phyloP scores from a whole-genome alignment of 441 rosid species.

The Geranium incanum region DNA sequence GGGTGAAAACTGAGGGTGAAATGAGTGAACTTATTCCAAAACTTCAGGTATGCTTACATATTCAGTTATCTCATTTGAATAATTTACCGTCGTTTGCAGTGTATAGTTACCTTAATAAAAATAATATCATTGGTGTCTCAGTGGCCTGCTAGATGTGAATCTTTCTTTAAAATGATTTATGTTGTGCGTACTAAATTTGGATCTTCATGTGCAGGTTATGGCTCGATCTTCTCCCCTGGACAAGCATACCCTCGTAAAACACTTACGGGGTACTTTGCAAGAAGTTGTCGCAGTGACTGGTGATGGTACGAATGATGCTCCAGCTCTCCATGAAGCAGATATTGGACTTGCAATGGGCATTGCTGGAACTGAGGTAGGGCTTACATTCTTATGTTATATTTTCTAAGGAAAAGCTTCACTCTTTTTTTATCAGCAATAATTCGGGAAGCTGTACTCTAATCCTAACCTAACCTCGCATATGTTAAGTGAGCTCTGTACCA shows the following conservation, averaged over 20 bases:
- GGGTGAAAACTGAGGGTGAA: constrained; percentile 38
- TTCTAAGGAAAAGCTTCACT: background rate
- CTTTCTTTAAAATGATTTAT: no score
- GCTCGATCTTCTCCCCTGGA: constrained; percentile 54
- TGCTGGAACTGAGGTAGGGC: constrained; percentile 46
- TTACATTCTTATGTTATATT: background rate
- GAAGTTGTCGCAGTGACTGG: constrained; percentile 57
- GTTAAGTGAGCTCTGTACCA: no score
- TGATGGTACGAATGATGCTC: constrained; percentile 57
- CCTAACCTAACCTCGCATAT: no score
- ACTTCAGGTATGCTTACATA: constrained; percentile 42
- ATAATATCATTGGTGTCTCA: background rate
- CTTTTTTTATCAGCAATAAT: background rate
- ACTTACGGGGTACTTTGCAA: constrained; percentile 32
- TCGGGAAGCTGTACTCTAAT: no score
- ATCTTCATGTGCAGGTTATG: constrained; percentile 35
- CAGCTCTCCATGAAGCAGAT: constrained; percentile 56
- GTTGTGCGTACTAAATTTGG: background rate
- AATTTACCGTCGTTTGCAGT: background rate
- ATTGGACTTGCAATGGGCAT: constrained; percentile 59
- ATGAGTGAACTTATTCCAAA: constrained; percentile 37
- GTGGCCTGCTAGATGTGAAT: no score
- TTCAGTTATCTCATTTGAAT: constrained; percentile 8
- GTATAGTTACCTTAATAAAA: background rate
- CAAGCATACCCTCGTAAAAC: constrained; percentile 47